Percentiles rank a stretch among this genome's conserved stretches.
These are phyloP conservation scores for Climacium dendroides DNA, from an alignment of 225 moss, liverwort and hornwort species.

Conservation along the genomic window DNA sequence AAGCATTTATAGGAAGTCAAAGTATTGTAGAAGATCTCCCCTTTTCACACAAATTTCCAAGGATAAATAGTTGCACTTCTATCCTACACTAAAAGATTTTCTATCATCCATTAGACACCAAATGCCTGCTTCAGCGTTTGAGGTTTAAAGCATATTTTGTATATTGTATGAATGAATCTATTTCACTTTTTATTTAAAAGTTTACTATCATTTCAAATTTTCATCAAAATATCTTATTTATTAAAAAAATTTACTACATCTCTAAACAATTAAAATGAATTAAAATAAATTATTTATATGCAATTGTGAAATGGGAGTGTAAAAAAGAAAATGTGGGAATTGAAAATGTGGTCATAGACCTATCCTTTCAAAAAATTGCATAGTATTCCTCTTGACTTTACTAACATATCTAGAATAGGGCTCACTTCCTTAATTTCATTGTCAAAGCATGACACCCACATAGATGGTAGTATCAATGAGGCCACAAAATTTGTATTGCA, in stretches of 20 bases:
- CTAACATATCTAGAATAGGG: not conserved
- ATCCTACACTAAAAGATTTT: too few species aligned
- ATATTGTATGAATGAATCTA: too few species aligned
- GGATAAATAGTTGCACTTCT: too few species aligned
- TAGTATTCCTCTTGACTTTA: not conserved
- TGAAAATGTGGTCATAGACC: not conserved
- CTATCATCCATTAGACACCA: too few species aligned
- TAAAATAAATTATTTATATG: not conserved
- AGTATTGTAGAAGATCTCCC: too few species aligned
- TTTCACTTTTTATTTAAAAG: too few species aligned
- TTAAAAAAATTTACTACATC: too few species aligned
- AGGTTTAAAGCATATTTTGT: not conserved
- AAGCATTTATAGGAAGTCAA: too few species aligned
- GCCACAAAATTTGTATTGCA: not conserved
- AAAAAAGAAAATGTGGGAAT: too few species aligned
- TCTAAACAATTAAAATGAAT: not conserved
- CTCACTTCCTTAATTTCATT: not conserved
- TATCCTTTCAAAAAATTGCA: not conserved
- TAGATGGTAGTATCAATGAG: not conserved
- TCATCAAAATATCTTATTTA: too few species aligned
- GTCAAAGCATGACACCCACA: rapidly evolving
- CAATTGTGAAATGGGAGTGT: not conserved
- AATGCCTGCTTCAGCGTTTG: too few species aligned
- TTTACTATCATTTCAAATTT: not conserved
- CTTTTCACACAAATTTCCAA: too few species aligned